Evolutionary conservation across 129 eudicot species (phyloP), one percentile per base, ranked within the genome.

Genomic region (Ambrosia artemisiifolia): DNA sequence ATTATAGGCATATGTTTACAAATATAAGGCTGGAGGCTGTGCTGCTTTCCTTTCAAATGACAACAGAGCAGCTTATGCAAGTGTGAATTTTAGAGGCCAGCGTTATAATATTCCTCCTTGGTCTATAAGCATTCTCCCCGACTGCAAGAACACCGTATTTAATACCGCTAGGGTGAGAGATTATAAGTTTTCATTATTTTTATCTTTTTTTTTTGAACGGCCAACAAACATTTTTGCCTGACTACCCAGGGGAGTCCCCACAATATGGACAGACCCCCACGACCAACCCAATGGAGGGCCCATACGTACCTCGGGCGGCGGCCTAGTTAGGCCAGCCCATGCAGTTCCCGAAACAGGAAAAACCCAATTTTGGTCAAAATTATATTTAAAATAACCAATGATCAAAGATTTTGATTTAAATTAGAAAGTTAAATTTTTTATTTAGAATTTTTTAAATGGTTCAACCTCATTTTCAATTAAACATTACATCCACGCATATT

Each of bases 111-210:
- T 89, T 64, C 96, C 98, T 53, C 88, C 95, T 30, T 93, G 98
- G 98, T 93, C 98, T 11, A 34, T 93, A 71, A 89, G 96, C 85
- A 93, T 93, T 53, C 90, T 93, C 19, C 96, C 98, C 4, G 96
- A 89, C 76, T 93, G 98, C 92, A 93, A 85, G 79, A 89, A 81
- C 38, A 92, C 69, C 14, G 95, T 87, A 46, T 93, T 68, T 66
- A 93, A 93, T 88, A 93, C 98, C 6, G 98, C 98, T 56, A 78
- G 72, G 75, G 98, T 89, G 83, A 79, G 85, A 3, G 14, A 34
- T 40, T 42, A 75, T 64, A 7, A n/a, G 1, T 43, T 24, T 43
- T 59, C 11, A 50, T 56, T 66, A 6, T 35, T 44, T 48, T 53
- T 12, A 7, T 70, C 33, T 34, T n/a, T n/a, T n/a, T n/a, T n/a